Base-by-base conservation (phyloP, 2,329 filamentous ascomycete species). In the Byssoonygena ceratinophila region DNA sequence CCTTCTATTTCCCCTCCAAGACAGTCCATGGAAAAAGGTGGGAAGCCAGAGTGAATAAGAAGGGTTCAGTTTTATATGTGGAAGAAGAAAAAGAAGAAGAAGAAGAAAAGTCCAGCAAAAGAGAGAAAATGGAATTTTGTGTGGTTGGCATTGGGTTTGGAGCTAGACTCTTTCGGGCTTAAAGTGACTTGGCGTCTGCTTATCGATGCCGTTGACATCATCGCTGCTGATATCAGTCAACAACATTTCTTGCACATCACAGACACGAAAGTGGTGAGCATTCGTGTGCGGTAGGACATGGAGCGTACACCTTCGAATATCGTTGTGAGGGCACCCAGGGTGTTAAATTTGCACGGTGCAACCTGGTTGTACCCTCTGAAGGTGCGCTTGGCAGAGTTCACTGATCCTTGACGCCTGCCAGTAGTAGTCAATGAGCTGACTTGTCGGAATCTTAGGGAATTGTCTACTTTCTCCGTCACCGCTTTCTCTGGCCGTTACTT, bases 401-500 rank as follows among this genome's bases (percentile, higher is more conserved):
- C 27, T 29, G 27, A 29, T 29, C 27, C n/a, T n/a, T n/a, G n/a
- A n/a, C n/a, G n/a, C n/a, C n/a, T n/a, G n/a, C n/a, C n/a, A 9
- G n/a, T 11, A 25, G 27, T 37, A 34, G 14, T 12, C 14, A 34
- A 8, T 14, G 11, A 5, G 4, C 11, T 34, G 31, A 8, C 18
- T 5, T 41, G 20, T n/a, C n/a, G n/a, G n/a, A n/a, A n/a, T n/a
- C n/a, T 48, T 73, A 83, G 69, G 91, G 92, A 57, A 82, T 96
- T 63, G 82, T 80, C 72, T 95, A 91, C 71, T 95, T 94, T 68
- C 59, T 80, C 47, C 75, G 78, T 29, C 85, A 90, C 64, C 82
- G 80, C 20, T 88, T 85, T 60, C 84, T 92, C 59, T 94, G 85
- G 69, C 89, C 90, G 22, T 77, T 96, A 1, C 84, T 95, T 58